These are phyloP conservation scores for Solanum chiquidenum DNA, from an alignment of 257 asterid species.

Conservation along the genomic window DNA sequence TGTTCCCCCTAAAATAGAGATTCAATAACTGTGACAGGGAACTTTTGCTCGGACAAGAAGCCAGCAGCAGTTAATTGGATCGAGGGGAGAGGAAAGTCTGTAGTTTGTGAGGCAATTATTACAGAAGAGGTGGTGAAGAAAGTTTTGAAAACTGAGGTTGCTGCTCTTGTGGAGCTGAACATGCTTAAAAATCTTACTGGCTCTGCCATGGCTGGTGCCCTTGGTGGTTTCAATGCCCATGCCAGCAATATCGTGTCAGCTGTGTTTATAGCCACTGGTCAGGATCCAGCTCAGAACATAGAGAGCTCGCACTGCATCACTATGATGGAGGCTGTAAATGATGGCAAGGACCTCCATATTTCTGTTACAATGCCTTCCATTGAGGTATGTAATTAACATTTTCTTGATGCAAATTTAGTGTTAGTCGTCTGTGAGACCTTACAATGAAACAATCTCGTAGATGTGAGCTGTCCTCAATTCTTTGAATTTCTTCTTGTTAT, in stretches of 20 bases:
- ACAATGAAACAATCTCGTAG: background rate
- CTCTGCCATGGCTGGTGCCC: constrained; percentile 45
- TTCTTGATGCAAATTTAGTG: background rate
- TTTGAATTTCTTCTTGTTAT: background rate
- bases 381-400: constrained; percentile 20
- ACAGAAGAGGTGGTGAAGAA: constrained; percentile 35
- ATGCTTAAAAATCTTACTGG: constrained; percentile 45
- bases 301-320: constrained; percentile 50
- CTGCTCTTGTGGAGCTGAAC: constrained; percentile 41
- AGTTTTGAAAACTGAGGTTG: constrained; percentile 38
- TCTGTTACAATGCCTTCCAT: constrained; percentile 52
- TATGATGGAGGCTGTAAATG: constrained; percentile 41
- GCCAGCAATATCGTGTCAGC: constrained; percentile 45
- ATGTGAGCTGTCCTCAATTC: background rate
- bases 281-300: constrained; percentile 47
- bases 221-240: constrained; percentile 51
- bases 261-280: constrained; percentile 39
- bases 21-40: constrained; percentile 7
- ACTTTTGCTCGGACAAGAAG: constrained; percentile 43
- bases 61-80: constrained; percentile 55
- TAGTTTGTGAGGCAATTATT: constrained; percentile 43
- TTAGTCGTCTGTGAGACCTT: no score
- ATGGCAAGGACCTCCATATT: constrained; percentile 40
- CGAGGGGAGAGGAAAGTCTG: constrained; percentile 46
- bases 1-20: background rate